These are phyloP conservation scores for Tuber indicum DNA, from an alignment of 495 filamentous ascomycete genomes.

Conservation along the genomic window DNA sequence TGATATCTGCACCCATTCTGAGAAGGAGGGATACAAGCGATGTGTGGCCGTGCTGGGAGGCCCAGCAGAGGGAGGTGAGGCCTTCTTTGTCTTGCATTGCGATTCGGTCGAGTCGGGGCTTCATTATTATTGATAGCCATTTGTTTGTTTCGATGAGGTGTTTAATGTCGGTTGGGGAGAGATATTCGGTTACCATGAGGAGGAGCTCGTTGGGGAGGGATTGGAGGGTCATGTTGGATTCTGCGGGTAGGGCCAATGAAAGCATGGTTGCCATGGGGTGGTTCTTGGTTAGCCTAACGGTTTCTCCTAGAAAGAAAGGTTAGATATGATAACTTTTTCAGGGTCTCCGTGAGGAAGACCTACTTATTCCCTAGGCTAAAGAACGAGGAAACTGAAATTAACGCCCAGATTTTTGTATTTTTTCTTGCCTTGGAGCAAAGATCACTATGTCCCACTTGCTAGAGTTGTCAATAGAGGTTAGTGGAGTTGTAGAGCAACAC, in stretches of 20 bases:
- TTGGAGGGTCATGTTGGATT: constrained; percentile 15
- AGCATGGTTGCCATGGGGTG: not conserved
- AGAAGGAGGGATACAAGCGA: not conserved
- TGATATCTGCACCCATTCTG: not conserved
- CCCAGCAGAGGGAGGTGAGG: constrained; percentile 3
- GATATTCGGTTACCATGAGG: constrained; percentile 6
- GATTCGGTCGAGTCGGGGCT: constrained; percentile 8
- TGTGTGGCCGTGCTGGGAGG: not conserved
- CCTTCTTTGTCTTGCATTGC: constrained; percentile 13
- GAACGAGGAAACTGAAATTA: not conserved
- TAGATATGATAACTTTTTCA: not conserved
- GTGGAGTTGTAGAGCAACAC: not conserved
- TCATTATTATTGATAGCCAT: constrained; percentile 5
- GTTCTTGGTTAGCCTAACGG: not conserved
- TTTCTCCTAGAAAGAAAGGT: not conserved
- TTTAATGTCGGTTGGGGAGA: constrained; percentile 6
- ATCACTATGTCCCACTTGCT: not conserved
- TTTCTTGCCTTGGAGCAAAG: not conserved
- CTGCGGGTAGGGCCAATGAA: not conserved
- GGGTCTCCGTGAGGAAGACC: not conserved
- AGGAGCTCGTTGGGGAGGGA: constrained; percentile 26
- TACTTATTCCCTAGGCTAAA: not conserved
- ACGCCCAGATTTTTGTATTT: not conserved
- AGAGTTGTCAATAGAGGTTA: not conserved
- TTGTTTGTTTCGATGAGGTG: constrained; percentile 9